A percentile compares a stretch with the other conserved stretches of the same genome.
These are phyloP conservation scores for Nyctanthes arbortristis DNA, from an alignment of 257 asterid genomes.

Conservation along the genomic window DNA sequence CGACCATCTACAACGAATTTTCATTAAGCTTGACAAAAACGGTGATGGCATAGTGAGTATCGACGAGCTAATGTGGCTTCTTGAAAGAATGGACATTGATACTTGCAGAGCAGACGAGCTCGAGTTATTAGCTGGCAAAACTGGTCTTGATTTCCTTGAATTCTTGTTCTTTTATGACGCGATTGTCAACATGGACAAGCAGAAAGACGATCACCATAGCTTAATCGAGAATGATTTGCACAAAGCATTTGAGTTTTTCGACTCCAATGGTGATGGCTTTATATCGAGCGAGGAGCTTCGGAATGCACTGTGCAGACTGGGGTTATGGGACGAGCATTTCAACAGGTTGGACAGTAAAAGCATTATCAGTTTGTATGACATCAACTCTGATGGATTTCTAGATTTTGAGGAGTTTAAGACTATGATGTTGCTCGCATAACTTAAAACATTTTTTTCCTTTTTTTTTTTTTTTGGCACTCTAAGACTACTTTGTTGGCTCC, in stretches of 20 bases:
- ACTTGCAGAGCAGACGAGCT: constrained; percentile 29
- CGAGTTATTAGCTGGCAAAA: constrained; percentile 24
- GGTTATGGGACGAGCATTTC: constrained; percentile 31
- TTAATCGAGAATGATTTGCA: constrained; percentile 17
- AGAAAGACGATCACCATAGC: neutral
- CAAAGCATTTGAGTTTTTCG: constrained; percentile 32
- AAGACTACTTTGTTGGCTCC: too few relatives aligned
- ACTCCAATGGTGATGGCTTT: constrained; percentile 38
- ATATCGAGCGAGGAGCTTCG: constrained; percentile 37
- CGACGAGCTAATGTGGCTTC: constrained; percentile 32
- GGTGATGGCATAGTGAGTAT: constrained; percentile 37
- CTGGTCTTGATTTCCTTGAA: constrained; percentile 31
- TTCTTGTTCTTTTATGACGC: constrained; percentile 31
- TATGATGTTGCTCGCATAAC: constrained; percentile 68
- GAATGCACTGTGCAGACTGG: constrained; percentile 28
- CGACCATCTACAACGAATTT: constrained; percentile 28
- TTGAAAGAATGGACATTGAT: constrained; percentile 25
- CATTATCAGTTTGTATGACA: constrained; percentile 49
- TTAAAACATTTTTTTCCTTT: too few relatives aligned
- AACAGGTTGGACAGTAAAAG: constrained; percentile 35
- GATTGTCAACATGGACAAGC: constrained; percentile 9
- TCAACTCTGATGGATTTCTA: constrained; percentile 56
- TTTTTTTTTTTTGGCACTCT: too few relatives aligned
- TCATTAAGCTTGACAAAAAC: constrained; percentile 30
- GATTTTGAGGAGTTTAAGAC: constrained; percentile 67